Evolutionary conservation across 441 rosid genomes (phyloP).

Genomic region (Populus hybrid): DNA sequence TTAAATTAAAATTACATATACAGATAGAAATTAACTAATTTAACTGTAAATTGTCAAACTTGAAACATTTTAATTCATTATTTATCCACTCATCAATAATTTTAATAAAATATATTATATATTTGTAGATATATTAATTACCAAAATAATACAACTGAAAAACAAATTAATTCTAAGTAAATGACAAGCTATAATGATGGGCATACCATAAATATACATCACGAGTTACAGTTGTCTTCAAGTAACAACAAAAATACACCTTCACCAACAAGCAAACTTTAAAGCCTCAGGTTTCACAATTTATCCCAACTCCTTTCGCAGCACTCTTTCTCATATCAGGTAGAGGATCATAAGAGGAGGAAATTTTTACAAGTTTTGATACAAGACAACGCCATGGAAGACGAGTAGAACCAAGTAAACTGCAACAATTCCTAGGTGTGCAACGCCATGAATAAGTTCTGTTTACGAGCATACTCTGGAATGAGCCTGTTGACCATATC

Average conservation of each 20-base stretch:
- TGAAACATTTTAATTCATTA: too few relatives aligned
- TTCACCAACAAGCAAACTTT: slow-evolving; percentile 25
- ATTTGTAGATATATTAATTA: too few relatives aligned
- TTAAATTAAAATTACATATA: too few relatives aligned
- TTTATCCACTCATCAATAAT: too few relatives aligned
- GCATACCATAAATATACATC: slow-evolving; percentile 24
- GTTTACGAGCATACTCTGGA: slow-evolving; percentile 87
- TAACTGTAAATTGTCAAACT: too few relatives aligned
- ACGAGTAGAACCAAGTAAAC: slow-evolving; percentile 5
- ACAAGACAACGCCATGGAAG: slow-evolving; percentile 7
- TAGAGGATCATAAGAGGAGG: not conserved
- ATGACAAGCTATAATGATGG: not conserved
- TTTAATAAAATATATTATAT: too few relatives aligned
- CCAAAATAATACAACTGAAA: too few relatives aligned
- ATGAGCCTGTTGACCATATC: slow-evolving; percentile 69
- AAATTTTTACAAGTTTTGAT: slow-evolving; percentile 18
- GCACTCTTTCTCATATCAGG: slow-evolving; percentile 7
- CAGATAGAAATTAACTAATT: too few relatives aligned
- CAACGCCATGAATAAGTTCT: slow-evolving; percentile 90
- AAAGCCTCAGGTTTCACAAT: slow-evolving; percentile 26
- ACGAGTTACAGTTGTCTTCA: slow-evolving; percentile 5
- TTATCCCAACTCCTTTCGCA: slow-evolving; percentile 15
- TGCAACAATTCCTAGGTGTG: slow-evolving; percentile 30
- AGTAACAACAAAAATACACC: slow-evolving; percentile 4
- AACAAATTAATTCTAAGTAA: not conserved